A percentile compares a stretch with the other conserved stretches of the same genome.
These are phyloP conservation scores for Auricularia heimuer DNA, from an alignment of 768 basidiomycete species.

Conservation along the genomic window DNA sequence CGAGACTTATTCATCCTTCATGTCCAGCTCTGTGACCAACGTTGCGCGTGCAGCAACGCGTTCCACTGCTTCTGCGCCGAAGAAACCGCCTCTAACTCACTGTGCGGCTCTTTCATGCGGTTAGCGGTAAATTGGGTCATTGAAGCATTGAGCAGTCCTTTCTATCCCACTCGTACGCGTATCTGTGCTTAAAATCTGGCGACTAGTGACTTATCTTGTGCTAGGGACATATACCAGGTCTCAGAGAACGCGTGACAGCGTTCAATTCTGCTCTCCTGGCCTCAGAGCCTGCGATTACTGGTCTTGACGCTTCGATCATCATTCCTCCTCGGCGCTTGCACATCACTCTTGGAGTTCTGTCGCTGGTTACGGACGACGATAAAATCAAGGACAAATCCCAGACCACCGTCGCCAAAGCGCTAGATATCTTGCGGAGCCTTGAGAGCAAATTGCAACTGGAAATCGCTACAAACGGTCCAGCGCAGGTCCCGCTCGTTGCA, in stretches of 20 bases:
- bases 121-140: background rate
- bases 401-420: conserved; percentile 17
- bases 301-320: conserved; percentile 52
- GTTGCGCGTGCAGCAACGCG: background rate
- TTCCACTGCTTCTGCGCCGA: background rate
- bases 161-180: conserved; percentile 5
- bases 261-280: conserved; percentile 23
- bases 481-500: conserved; percentile 34
- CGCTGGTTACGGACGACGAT: conserved; percentile 24
- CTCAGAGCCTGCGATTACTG: conserved; percentile 27
- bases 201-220: background rate
- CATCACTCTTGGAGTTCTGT: conserved; percentile 68
- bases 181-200: background rate
- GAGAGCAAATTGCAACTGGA: conserved; percentile 28
- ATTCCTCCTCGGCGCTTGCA: conserved; percentile 54
- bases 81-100: conserved; percentile 3
- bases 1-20: background rate
- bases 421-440: conserved; percentile 17
- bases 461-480: conserved; percentile 24
- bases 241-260: conserved; percentile 17
- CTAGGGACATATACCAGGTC: conserved; percentile 15
- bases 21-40: background rate
- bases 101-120: background rate
- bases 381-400: conserved; percentile 6
- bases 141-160: background rate